Conservation (phyloP, 2,329 filamentous ascomycete species). For the Albophoma yamanashiensis region DNA sequence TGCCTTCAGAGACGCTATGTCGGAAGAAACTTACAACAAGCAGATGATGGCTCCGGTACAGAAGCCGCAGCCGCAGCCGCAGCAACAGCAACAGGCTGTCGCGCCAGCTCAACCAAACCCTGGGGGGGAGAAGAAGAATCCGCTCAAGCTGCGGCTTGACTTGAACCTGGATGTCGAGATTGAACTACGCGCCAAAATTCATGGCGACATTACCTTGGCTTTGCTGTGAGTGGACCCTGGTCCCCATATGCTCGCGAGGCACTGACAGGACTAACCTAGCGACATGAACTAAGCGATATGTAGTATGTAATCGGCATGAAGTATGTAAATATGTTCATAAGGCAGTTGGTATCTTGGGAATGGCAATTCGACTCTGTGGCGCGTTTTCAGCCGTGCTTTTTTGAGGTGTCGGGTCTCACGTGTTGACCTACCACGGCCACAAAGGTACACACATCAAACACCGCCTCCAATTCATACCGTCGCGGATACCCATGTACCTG, state of each 20-base stretch:
- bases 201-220: conserved; percentile 64
- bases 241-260: background rate
- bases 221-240: conserved; percentile 45
- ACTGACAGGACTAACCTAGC: background rate
- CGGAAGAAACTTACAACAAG: conserved; percentile 8
- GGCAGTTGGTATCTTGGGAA: too few species aligned
- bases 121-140: conserved; percentile 38
- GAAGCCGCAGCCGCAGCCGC: too few species aligned
- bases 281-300: background rate
- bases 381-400: too few species aligned
- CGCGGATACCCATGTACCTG: too few species aligned
- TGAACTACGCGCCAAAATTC: conserved; percentile 67
- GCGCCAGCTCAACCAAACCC: conserved; percentile 11
- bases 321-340: too few species aligned
- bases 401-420: too few species aligned
- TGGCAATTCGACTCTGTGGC: too few species aligned
- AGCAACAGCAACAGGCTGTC: conserved; percentile 10
- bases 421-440: too few species aligned
- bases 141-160: conserved; percentile 56
- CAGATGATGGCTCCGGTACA: conserved; percentile 14
- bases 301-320: background rate
- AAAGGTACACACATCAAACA: too few species aligned
- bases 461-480: too few species aligned
- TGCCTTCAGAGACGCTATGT: background rate
- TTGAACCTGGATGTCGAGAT: conserved; percentile 73